A percentile compares a stretch with the other conserved stretches of the same genome.
phyloP scores from a whole-genome alignment of 352 stramenopile genomes.

The Phytopythium delawarense region DNA sequence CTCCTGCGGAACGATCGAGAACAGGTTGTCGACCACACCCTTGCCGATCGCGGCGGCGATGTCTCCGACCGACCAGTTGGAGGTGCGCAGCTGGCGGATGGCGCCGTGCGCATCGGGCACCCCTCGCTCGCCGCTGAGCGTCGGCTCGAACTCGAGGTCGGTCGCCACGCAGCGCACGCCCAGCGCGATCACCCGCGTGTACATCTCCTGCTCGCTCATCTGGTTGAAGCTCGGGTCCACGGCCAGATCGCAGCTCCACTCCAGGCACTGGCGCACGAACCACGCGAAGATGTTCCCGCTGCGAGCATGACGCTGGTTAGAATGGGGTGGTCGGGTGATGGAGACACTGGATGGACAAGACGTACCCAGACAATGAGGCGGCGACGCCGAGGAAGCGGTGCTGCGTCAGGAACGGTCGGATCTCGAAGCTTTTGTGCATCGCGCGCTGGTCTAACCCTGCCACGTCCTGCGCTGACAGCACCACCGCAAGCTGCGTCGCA shows the following conservation, averaged over 20 bases:
- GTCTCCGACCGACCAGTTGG: slow-evolving; percentile 61
- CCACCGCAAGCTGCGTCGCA: slow-evolving; percentile 60
- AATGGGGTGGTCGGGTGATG: neutral
- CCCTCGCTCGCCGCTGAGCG: slow-evolving; percentile 51
- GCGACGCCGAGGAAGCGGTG: slow-evolving; percentile 51
- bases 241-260: slow-evolving; percentile 42
- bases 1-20: slow-evolving; percentile 44
- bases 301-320: neutral
- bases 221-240: slow-evolving; percentile 14
- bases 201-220: slow-evolving; percentile 22
- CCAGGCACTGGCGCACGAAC: slow-evolving; percentile 49
- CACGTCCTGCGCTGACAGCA: slow-evolving; percentile 36
- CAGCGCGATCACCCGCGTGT: slow-evolving; percentile 44
- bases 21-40: slow-evolving; percentile 56
- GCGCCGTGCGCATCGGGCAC: slow-evolving; percentile 23
- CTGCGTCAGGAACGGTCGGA: slow-evolving; percentile 51
- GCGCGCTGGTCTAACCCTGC: slow-evolving; percentile 4
- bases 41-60: slow-evolving; percentile 56
- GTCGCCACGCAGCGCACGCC: slow-evolving; percentile 39
- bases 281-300: slow-evolving; percentile 67
- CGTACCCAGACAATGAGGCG: slow-evolving; percentile 56
- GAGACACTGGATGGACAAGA: neutral
- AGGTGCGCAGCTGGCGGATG: slow-evolving; percentile 35
- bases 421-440: slow-evolving; percentile 44
- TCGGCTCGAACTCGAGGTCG: slow-evolving; percentile 42